A percentile compares a stretch with the other conserved stretches of the same genome.
Conservation (phyloP, 2,329 filamentous ascomycete species). For the Exserohilum rostratum region DNA sequence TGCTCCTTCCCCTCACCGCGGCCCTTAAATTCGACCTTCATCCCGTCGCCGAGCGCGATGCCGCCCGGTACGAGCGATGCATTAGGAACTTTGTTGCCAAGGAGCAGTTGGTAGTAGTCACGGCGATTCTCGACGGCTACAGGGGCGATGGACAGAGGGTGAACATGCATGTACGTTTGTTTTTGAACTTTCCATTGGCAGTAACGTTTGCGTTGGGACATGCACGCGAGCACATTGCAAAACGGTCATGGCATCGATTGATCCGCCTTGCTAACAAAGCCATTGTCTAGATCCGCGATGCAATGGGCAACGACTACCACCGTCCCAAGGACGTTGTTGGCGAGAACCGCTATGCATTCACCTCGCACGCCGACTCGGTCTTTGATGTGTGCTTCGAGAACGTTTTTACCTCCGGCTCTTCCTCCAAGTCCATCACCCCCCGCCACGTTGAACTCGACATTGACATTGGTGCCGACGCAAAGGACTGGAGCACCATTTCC, state of each 20-base stretch:
- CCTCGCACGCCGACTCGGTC: conserved; percentile 85
- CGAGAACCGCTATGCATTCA: conserved; percentile 92
- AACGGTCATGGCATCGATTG: background rate
- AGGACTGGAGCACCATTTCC: conserved; percentile 97
- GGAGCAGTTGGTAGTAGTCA: conserved; percentile 95
- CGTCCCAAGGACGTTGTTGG: conserved; percentile 88
- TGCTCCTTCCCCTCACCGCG: conserved; percentile 54
- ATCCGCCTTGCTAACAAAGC: conserved; percentile 1
- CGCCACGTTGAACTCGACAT: conserved; percentile 90
- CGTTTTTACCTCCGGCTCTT: conserved; percentile 58
- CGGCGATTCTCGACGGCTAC: conserved; percentile 81
- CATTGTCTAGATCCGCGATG: conserved; percentile 79
- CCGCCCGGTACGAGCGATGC: conserved; percentile 76
- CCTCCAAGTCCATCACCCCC: conserved; percentile 46
- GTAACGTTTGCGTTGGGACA: background rate
- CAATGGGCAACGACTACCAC: conserved; percentile 94
- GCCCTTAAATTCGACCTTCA: conserved; percentile 94
- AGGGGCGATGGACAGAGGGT: conserved; percentile 91
- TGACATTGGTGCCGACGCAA: conserved; percentile 94
- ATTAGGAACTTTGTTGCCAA: conserved; percentile 93
- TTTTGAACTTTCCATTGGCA: background rate
- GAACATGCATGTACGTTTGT: conserved; percentile 84
- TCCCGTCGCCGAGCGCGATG: conserved; percentile 68
- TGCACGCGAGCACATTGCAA: background rate
- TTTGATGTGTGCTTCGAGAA: conserved; percentile 99